A percentile compares a stretch with the other conserved stretches of the same genome.
Evolutionary conservation across 2,329 filamentous ascomycete genomes (phyloP).

Genomic region (Colletotrichum tofieldiae): DNA sequence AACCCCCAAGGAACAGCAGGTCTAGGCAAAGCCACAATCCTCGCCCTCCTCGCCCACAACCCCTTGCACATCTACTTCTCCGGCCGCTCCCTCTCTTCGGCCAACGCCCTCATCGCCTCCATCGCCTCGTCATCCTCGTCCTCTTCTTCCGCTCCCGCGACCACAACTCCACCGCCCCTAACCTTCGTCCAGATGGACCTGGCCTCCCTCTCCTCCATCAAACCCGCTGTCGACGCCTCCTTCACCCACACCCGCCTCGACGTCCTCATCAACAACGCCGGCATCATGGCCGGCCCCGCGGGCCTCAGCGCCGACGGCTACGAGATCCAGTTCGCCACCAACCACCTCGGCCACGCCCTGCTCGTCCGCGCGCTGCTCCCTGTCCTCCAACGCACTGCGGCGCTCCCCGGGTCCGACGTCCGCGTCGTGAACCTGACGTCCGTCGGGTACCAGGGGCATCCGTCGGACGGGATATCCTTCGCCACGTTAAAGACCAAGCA

Average conservation of each 20-base stretch:
- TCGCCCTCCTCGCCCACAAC: slow-evolving; percentile 52
- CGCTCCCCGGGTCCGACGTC: slow-evolving; percentile 21
- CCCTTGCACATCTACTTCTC: slow-evolving; percentile 70
- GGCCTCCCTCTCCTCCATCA: slow-evolving; percentile 63
- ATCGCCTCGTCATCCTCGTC: background rate
- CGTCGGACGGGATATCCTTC: slow-evolving; percentile 32
- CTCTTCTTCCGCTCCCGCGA: background rate
- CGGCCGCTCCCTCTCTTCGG: slow-evolving; percentile 62
- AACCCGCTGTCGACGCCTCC: background rate
- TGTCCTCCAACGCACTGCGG: slow-evolving; percentile 26
- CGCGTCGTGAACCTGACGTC: slow-evolving; percentile 36
- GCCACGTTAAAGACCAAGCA: slow-evolving; percentile 23
- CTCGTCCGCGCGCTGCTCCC: slow-evolving; percentile 48
- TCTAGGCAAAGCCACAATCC: slow-evolving; percentile 34
- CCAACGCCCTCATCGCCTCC: slow-evolving; percentile 60
- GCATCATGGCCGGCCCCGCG: slow-evolving; percentile 44
- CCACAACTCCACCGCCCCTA: slow-evolving; percentile 44
- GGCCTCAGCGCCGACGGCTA: slow-evolving; percentile 45
- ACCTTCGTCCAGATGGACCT: slow-evolving; percentile 64
- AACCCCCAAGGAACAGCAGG: slow-evolving; percentile 33
- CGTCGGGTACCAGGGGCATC: slow-evolving; percentile 43
- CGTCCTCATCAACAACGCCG: slow-evolving; percentile 52
- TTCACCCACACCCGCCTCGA: slow-evolving; percentile 57
- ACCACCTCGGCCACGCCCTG: slow-evolving; percentile 44
- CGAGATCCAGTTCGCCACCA: slow-evolving; percentile 48